Conservation (phyloP, 805 yeast species). For the Saccharomycopsis javanensis region DNA sequence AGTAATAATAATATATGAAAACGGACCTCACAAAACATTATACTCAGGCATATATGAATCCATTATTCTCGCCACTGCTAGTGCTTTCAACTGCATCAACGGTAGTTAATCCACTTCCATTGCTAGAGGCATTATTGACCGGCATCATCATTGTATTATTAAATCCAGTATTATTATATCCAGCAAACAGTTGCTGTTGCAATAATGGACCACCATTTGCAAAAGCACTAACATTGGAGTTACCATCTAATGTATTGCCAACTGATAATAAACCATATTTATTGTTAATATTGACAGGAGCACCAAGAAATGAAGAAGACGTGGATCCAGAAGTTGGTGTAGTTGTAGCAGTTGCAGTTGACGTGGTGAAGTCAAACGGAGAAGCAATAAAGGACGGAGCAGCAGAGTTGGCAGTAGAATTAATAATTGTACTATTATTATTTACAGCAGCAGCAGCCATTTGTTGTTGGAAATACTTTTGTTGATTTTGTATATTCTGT, state of each 20-base stretch:
- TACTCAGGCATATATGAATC: not conserved
- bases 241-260: not conserved
- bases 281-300: not conserved
- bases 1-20: not conserved
- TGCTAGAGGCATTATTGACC: not conserved
- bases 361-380: not conserved
- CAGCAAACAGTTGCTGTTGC: not conserved
- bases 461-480: slow-evolving; percentile 18
- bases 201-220: not conserved
- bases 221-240: not conserved
- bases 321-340: not conserved
- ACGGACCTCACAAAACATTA: not conserved
- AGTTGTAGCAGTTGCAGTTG: not conserved
- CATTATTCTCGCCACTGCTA: not conserved
- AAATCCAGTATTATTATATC: not conserved
- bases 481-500: slow-evolving; percentile 21
- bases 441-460: not conserved
- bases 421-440: not conserved
- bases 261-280: not conserved
- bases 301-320: not conserved
- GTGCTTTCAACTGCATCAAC: not conserved
- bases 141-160: not conserved
- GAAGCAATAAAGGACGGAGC: not conserved
- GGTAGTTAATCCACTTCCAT: not conserved
- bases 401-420: not conserved